Evolutionary conservation across 2,329 filamentous ascomycete genomes (phyloP), one percentile per base, ranked within the genome.

Genomic region (Aspergillus nomiae): DNA sequence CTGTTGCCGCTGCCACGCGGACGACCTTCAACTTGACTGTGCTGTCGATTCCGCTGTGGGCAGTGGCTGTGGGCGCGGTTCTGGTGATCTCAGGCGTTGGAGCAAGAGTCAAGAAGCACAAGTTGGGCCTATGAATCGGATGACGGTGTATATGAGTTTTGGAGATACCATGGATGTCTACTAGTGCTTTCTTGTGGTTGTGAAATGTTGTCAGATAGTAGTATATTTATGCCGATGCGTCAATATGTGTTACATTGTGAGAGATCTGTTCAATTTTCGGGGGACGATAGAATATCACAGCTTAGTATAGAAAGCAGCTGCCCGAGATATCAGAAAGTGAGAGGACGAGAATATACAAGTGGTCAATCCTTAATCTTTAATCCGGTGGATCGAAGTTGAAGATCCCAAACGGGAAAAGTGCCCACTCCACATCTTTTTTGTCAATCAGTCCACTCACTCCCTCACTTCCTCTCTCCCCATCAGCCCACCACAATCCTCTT

Each of bases 91-190:
- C 87, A 24, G 94, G 95, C 0, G 79, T 96, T 19, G 83, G 90
- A 63, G 90, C 94, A 9, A 86, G 94, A 66, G 88, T 97, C 65
- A 91, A 92, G 82, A 87, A 90, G 80, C 85, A 87, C 65, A 98
- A 98, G 83, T 82, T 97, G 62, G 92, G 92, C 4, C 53, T 63
- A n/a, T 67, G 21, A 59, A 19, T 9, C 2, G 2, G 32, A 19
- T 21, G 28, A n/a, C 8, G 28, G 0, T 19, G n/a, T 38, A 16
- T 38, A 38, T 38, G 51, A 55, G 16, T 14, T 26, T 26, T 28
- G 34, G 8, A 12, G n/a, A 9, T 2, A 36, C 2, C 19, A 9
- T 55, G 2, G 9, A 38, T 28, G 6, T 12, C 34, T 55, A 11
- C 21, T 24, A 24, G 21, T 24, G 2, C 6, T 36, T 26, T 26